Conservation (phyloP, 257 asterid species). For the Solanum pimpinellifolium region DNA sequence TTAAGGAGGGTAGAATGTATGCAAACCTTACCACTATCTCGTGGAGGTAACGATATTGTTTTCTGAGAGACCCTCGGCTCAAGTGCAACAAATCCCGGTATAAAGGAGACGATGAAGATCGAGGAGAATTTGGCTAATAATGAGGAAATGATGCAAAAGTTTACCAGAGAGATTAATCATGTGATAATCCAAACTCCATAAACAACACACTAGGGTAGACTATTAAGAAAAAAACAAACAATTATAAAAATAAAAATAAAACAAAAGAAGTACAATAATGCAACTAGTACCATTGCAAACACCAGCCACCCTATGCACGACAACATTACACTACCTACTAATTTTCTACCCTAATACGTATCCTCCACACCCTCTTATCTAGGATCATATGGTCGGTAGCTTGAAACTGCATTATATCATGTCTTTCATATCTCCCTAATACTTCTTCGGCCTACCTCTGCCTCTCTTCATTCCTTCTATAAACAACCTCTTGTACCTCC, state of each 20-base stretch:
- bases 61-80: neutral
- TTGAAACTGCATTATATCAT: neutral
- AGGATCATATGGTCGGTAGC: neutral
- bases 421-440: neutral
- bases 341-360: neutral
- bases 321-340: neutral
- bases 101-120: neutral
- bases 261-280: neutral
- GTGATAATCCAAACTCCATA: neutral
- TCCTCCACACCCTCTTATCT: neutral
- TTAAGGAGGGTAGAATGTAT: neutral
- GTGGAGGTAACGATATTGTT: neutral
- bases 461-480: neutral
- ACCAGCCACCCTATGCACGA: neutral
- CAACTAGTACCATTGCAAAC: neutral
- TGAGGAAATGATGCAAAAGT: neutral
- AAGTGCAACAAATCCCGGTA: neutral
- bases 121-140: neutral
- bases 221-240: no score
- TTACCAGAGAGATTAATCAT: neutral
- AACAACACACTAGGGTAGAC: neutral
- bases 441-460: neutral
- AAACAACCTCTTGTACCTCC: neutral
- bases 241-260: no score
- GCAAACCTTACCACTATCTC: neutral